Evolutionary conservation across 176 grass and related monocot genomes (phyloP), one percentile per base, ranked within the genome.

Genomic region (Microstegium vimineum): DNA sequence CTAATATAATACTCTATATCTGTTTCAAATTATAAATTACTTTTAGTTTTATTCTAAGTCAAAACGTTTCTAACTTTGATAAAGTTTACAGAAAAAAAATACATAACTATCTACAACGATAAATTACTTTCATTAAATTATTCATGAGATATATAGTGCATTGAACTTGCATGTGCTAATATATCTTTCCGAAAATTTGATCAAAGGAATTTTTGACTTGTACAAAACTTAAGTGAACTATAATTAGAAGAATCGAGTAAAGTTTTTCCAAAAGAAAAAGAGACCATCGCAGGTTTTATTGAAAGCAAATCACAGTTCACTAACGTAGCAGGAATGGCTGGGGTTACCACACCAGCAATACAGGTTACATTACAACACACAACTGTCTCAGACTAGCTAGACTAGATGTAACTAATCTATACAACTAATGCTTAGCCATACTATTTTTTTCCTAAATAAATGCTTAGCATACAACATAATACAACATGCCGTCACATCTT

Each of bases 391-490:
- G 8, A 59, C 56, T 59, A 57, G 54, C 51, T 54, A 56, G 22
- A 56, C 52, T 56, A 56, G 20, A 59, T 59, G 54, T 59, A 59
- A 59, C n/a, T 25, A 59, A 30, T 54, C 11, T 80, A 61, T 59
- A 56, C 41, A 57, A 46, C 54, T 56, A 80, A 69, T 43, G 87
- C 52, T 62, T 81, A 76, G 7, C 66, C 63, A 71, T 54, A 85
- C 82, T 57, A 57, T 23, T 1, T 22, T 57, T 57, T 57, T 1
- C 20, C 6, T 3, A 57, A 57, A 57, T 23, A 57, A 74, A 69
- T 34, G 82, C 32, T 61, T 70, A 3, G 27, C 77, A 76, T 56
- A 85, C 87, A 85, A 75, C 47, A 84, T 64, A 68, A 13, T 67
- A 84, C 81, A 84, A 63, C 62, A 69, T 45, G 49, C 2, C 69